Base-by-base conservation (phyloP, 2,329 filamentous ascomycete species). In the Aspergillus aculeatinus region DNA sequence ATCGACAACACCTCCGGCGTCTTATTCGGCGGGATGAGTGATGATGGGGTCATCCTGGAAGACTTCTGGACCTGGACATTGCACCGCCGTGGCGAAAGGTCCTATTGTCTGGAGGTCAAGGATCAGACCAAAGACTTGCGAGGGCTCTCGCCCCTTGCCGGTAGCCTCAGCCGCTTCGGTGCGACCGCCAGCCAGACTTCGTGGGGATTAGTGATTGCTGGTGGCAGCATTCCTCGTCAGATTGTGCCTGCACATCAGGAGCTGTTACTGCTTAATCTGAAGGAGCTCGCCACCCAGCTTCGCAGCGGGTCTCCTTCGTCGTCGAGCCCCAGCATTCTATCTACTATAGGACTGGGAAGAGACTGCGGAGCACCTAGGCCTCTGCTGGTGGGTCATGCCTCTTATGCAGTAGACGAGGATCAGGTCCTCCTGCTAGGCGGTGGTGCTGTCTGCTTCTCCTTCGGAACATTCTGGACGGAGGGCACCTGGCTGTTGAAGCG, bases 371-470 rank as follows among this genome's bases (percentile, higher is more conserved):
- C 74, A 21, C 77, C 78, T 21, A 78, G 86, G 57, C 91, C 91
- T 12, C 80, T 96, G 5, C 81, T 96, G 53, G 81, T 92, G 54
- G 92, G 93, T 2, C 83, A 87, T 58, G 87, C 87, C 4, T 79
- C 83, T 7, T 74, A 83, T 14, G 70, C 77, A 29, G 76, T 82
- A 0, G 76, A 77, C 29, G 68, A 78, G 48, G 76, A 80, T 31
- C 76, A 82, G 19, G 68, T 92, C 3, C 68, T 91, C 10, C 77
- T 96, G 7, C 74, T 89, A 51, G 92, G 92, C 1, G 93, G 93
- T 16, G 93, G 92, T 42, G 91, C 90, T 16, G 91, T 92, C 0
- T 96, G 92, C 73, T 96, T 96, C 78, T 92, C 91, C 0, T 96
- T 96, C 83, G 92, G 92, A 1, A 90, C 90, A 6, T 92, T 86